Conservation (phyloP, 352 stramenopile genomes). For the Phytophthora lateralis region DNA sequence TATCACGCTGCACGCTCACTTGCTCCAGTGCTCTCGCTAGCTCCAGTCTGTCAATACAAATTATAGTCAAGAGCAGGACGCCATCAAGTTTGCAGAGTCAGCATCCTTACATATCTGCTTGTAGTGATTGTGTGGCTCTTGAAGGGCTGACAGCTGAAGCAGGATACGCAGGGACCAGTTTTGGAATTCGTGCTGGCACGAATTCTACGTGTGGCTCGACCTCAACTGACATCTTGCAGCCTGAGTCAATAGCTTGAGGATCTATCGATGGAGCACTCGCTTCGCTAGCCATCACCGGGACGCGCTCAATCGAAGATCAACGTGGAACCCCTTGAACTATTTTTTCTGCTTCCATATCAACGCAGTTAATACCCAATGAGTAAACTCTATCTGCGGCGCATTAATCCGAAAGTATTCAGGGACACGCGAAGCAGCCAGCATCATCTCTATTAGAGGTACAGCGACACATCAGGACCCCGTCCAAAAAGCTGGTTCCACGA, state of each 20-base stretch:
- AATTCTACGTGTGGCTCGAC: conserved; percentile 29
- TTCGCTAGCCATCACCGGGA: neutral
- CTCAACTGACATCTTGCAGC: conserved; percentile 6
- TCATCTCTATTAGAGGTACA: conserved; percentile 55
- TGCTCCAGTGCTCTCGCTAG: conserved; percentile 43
- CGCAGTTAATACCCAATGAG: neutral
- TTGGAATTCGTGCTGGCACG: conserved; percentile 32
- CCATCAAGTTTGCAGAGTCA: neutral
- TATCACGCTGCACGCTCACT: conserved; percentile 41
- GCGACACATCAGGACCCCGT: conserved; percentile 52
- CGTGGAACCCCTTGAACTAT: conserved; percentile 13
- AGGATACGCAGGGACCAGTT: conserved; percentile 8
- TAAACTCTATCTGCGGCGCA: conserved; percentile 6
- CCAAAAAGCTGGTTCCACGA: conserved; percentile 77
- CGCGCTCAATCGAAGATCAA: neutral
- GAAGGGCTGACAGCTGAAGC: conserved; percentile 11
- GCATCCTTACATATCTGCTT: conserved; percentile 24
- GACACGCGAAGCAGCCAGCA: conserved; percentile 7
- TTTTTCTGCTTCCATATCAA: conserved; percentile 15
- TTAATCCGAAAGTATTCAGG: conserved; percentile 3
- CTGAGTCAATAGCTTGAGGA: conserved; percentile 1
- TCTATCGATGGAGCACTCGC: neutral
- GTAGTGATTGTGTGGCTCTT: conserved; percentile 15
- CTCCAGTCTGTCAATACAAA: conserved; percentile 31
- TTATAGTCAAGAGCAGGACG: neutral